Evolutionary conservation across 2,329 filamentous ascomycete genomes (phyloP), one percentile per base, ranked within the genome.

Genomic region (Phyllosticta ampelicida): DNA sequence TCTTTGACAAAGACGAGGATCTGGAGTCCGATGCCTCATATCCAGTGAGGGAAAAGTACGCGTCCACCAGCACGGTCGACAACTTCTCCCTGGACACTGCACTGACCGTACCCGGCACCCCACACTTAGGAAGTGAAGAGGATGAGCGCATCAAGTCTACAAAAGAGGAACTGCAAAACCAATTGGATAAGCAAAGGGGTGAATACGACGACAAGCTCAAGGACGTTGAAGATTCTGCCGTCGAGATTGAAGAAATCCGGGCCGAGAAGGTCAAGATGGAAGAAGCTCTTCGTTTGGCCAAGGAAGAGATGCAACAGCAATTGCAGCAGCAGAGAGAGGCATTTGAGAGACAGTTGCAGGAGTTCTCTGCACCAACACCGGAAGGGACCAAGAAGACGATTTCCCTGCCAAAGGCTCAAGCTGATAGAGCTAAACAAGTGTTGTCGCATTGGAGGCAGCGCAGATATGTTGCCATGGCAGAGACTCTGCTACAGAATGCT

Each of bases 1-100:
- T 85, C 5, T 75, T 79, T 53, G 81, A 83, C 50, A 75, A 74
- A 13, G 89, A 92, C 58, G 92, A 96, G 59, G 94, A 97, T 69
- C 84, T 86, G 56, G 94, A 99, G 64, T 96, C 92, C 0, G 83
- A 87, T 53, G 87, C 86, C 26, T 96, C 92, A 0, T 96, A 91
- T 67, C 86, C 90, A 1, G 79, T 91, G 28, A 82, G 94, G 55
- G 94, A 99, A 65, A 97, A 97, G 68, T 97, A 97, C 72, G 83
- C 96, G 76, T 96, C 91, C 2, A 94, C 87, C 58, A 92, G 92
- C 1, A 96, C 92, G 0, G 80, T 97, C 56, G 94, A 99, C 73
- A 96, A 95, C 69, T 94, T 96, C 67, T 97, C 92, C 1, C 78
- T 99, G 16, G 94, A 99, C 69, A 99, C 94, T 1, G 87, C 86